phyloP scores from a whole-genome alignment of 2,329 filamentous ascomycete species.

The Aspergillus sojae region DNA sequence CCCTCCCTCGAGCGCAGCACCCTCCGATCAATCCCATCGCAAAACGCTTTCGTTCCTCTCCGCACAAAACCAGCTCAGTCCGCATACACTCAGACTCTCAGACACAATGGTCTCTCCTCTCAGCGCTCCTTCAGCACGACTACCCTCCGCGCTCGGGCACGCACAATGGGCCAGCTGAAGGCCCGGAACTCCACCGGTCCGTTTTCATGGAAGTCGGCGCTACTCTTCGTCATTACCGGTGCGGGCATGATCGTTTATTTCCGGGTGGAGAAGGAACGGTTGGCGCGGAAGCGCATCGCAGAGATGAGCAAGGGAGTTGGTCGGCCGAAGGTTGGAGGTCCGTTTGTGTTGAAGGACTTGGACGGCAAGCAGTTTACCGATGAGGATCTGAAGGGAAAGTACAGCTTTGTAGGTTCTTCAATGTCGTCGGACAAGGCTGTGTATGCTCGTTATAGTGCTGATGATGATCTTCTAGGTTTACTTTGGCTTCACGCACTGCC shows the following conservation, averaged over 20 bases:
- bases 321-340: slow-evolving; percentile 86
- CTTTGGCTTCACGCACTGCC: slow-evolving; percentile 97
- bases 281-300: slow-evolving; percentile 85
- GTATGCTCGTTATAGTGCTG: slow-evolving; percentile 4
- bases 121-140: slow-evolving; percentile 34
- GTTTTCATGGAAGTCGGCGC: slow-evolving; percentile 88
- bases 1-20: slow-evolving; percentile 13
- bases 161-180: slow-evolving; percentile 45
- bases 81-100: not conserved
- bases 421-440: not conserved
- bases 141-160: slow-evolving; percentile 24
- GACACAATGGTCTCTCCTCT: slow-evolving; percentile 7
- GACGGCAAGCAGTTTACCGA: slow-evolving; percentile 77
- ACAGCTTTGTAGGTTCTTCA: slow-evolving; percentile 54
- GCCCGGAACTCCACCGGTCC: slow-evolving; percentile 55
- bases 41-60: slow-evolving; percentile 6
- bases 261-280: slow-evolving; percentile 85
- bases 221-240: slow-evolving; percentile 81
- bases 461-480: slow-evolving; percentile 66
- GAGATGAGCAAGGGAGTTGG: slow-evolving; percentile 93
- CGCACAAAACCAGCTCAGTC: not conserved
- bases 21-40: slow-evolving; percentile 6
- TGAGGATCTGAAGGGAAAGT: slow-evolving; percentile 82
- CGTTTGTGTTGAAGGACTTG: slow-evolving; percentile 81
- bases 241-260: slow-evolving; percentile 85